Base-by-base conservation (phyloP, 768 basidiomycete species). In the Pleurotus eryngii region DNA sequence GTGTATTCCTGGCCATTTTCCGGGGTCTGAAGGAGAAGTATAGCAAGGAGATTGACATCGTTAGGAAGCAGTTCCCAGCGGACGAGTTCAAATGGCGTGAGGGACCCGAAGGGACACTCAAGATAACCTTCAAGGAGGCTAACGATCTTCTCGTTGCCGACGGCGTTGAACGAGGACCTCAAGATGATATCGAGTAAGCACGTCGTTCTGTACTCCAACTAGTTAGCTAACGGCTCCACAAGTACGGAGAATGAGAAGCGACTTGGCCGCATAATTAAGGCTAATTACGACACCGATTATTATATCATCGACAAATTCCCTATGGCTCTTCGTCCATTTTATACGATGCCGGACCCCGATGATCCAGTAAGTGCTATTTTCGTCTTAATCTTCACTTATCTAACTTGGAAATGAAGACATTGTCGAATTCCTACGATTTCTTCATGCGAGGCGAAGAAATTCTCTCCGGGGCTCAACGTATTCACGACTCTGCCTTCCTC, bases 381-480 rank as follows among this genome's bases (percentile, higher is more conserved):
- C 43, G 35, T 43, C 30, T 46, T 46, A 38, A 37, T 40, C 50
- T 15, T 59, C 51, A 59, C 51, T 47, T 45, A 47, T 60, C 35
- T 40, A 39, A 55, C 63, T 59, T 18, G 60, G 27, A 17, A 42
- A 47, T 48, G 26, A 27, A 95, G 89, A 86, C 84, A 6, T 78
- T 97, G 40, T 98, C 97, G 50, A 98, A 98, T 74, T 98, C 97
- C 20, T 99, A 98, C 72, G 97, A 99, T 75, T 98, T 99, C 76
- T 98, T 99, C 83, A 98, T 99, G 96, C 85, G 97, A 30, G 97
- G 97, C 9, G 95, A 99, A 74, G 97, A 99, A 72, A 98, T 99
- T 67, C 81, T 98, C 40, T 98, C 96, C 3, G 97, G 97, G 14
- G 97, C 96, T 24, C 97, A 99, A 71, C 94, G 97, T 73, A 87